Evolutionary conservation across 345 rosid genomes (phyloP).

Genomic region (Dipteronia dyeriana): DNA sequence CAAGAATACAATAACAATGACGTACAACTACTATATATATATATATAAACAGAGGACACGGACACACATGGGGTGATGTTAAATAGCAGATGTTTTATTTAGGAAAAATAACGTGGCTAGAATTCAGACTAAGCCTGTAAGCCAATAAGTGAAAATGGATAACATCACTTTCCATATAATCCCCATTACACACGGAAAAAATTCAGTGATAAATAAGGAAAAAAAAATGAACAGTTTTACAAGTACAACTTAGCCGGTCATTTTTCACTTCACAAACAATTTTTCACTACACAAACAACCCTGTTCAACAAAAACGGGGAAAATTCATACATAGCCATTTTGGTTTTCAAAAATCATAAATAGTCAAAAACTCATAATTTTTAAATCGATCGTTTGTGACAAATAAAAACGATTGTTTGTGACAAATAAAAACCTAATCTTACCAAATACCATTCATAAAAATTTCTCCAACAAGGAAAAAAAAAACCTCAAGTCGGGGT

Average conservation of each 20-base stretch:
- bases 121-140: background rate
- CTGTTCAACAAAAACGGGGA: background rate
- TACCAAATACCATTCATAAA: no score
- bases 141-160: background rate
- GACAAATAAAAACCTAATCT: no score
- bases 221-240: background rate
- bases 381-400: no score
- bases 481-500: no score
- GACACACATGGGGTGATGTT: background rate
- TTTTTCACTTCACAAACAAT: background rate
- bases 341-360: no score
- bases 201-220: background rate
- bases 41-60: no score
- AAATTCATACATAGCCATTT: no score
- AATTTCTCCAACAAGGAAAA: no score
- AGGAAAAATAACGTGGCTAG: background rate
- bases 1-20: background rate
- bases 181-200: background rate
- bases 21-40: background rate
- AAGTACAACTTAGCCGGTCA: background rate
- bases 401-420: no score
- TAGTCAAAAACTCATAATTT: no score
- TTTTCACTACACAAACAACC: background rate
- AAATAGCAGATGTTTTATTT: background rate
- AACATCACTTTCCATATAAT: background rate